Percentiles rank a stretch among this genome's conserved stretches.
These are phyloP conservation scores for Penium margaritaceum DNA, from an alignment of 139 green algal genomes.

Conservation along the genomic window DNA sequence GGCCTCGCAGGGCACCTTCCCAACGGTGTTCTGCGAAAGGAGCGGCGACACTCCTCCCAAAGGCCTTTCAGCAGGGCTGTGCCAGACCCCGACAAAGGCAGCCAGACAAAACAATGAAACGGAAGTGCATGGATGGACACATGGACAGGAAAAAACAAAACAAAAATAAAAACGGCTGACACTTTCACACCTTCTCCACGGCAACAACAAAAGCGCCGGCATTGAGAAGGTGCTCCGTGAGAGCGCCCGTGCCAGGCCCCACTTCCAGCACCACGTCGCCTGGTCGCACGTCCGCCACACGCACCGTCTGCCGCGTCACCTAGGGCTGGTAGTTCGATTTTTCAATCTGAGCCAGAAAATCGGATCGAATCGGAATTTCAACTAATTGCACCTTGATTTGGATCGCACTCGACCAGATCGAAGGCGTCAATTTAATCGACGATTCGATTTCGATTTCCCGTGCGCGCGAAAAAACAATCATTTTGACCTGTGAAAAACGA, in stretches of 20 bases:
- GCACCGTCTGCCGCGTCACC: slow-evolving; percentile 62
- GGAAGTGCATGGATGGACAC: too few species aligned
- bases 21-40: too few species aligned
- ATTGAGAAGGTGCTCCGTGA: slow-evolving; percentile 71
- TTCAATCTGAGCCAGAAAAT: background rate
- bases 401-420: too few species aligned
- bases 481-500: background rate
- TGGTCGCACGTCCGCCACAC: slow-evolving; percentile 54
- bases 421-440: too few species aligned
- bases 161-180: too few species aligned
- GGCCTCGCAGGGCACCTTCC: too few species aligned
- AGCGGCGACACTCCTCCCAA: too few species aligned
- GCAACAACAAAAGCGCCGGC: slow-evolving; percentile 64
- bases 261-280: slow-evolving; percentile 81
- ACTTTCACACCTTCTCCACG: slow-evolving; percentile 92
- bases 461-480: background rate
- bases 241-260: slow-evolving; percentile 74
- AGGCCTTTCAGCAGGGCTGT: too few species aligned
- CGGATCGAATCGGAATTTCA: background rate
- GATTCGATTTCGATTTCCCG: background rate
- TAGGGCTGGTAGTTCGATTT: slow-evolving; percentile 78
- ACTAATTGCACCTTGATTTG: background rate
- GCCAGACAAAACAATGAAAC: too few species aligned
- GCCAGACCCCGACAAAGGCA: too few species aligned
- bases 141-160: too few species aligned